Conservation (phyloP, 108 stramenopile species). For the Conticribra guillardii region DNA sequence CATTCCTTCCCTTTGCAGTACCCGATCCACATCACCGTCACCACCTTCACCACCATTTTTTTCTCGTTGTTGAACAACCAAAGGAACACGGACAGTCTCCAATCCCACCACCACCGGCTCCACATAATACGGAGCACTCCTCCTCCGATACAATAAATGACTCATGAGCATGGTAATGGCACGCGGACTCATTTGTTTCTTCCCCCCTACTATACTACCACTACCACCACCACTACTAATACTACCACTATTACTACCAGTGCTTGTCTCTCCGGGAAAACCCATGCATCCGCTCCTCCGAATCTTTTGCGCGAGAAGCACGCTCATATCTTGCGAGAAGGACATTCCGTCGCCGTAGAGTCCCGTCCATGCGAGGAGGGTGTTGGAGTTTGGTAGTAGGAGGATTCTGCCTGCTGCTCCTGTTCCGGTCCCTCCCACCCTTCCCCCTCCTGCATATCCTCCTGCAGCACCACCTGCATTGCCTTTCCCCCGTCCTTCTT, state of each 20-base stretch:
- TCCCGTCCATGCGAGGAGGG: slow-evolving; percentile 78
- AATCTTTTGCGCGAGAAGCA: slow-evolving; percentile 52
- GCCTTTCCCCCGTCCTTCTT: no score
- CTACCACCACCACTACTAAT: background rate
- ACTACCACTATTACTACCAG: background rate
- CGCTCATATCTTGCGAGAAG: slow-evolving; percentile 63
- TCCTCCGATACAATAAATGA: slow-evolving; percentile 76
- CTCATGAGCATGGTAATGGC: slow-evolving; percentile 72
- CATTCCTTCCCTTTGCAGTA: no score
- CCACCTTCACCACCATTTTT: background rate
- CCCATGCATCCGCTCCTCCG: slow-evolving; percentile 49
- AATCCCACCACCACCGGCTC: slow-evolving; percentile 81
- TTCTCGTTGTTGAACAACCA: background rate
- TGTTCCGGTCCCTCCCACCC: no score
- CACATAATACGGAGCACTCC: slow-evolving; percentile 71
- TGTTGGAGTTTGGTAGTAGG: slow-evolving; percentile 37
- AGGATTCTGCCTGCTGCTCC: slow-evolving; percentile 18
- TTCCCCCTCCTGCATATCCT: no score
- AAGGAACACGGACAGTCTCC: slow-evolving; percentile 36
- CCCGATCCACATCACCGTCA: slow-evolving; percentile 1
- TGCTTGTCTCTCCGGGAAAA: slow-evolving; percentile 18
- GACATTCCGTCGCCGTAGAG: slow-evolving; percentile 81
- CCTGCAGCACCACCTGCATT: no score
- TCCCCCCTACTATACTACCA: background rate
- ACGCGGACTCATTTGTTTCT: slow-evolving; percentile 50